Percentiles rank a stretch among this genome's conserved stretches.
phyloP scores from a whole-genome alignment of 2,329 filamentous ascomycete species.

The Colletotrichum liaoningense region DNA sequence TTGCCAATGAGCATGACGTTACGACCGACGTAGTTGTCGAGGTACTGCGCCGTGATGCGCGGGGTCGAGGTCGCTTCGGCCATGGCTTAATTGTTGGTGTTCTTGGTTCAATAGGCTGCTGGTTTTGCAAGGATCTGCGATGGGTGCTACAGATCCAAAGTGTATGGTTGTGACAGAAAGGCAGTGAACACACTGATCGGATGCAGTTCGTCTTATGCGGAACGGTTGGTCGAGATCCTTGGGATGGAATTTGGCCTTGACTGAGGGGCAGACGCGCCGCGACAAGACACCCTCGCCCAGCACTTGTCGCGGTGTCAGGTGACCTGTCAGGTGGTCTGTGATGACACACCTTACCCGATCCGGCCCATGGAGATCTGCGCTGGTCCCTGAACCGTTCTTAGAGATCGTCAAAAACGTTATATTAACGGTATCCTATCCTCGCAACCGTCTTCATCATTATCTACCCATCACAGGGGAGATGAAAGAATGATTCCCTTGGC shows the following conservation, averaged over 20 bases:
- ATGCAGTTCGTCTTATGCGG: not conserved
- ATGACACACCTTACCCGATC: not conserved
- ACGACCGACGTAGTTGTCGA: conserved; percentile 78
- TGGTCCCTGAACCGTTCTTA: not conserved
- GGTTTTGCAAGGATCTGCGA: not conserved
- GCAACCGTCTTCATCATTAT: not conserved
- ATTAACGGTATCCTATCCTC: conserved; percentile 16
- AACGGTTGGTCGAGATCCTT: not conserved
- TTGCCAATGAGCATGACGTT: conserved; percentile 89
- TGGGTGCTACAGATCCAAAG: not conserved
- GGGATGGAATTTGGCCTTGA: not conserved
- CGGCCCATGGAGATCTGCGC: not conserved
- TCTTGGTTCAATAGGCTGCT: not conserved
- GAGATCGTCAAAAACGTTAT: conserved; percentile 28
- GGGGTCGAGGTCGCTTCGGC: conserved; percentile 76
- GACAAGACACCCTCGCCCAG: not conserved
- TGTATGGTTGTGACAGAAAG: not conserved
- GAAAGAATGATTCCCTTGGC: not conserved
- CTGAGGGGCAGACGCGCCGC: conserved; percentile 3
- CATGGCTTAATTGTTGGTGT: conserved; percentile 62
- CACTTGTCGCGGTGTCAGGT: conserved; percentile 34
- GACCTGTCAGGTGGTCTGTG: not conserved
- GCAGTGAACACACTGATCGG: not conserved
- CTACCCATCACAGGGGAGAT: not conserved
- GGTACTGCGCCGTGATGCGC: conserved; percentile 83